Conservation (phyloP, 2,329 filamentous ascomycete genomes). For the Podosphaera leucotricha region DNA sequence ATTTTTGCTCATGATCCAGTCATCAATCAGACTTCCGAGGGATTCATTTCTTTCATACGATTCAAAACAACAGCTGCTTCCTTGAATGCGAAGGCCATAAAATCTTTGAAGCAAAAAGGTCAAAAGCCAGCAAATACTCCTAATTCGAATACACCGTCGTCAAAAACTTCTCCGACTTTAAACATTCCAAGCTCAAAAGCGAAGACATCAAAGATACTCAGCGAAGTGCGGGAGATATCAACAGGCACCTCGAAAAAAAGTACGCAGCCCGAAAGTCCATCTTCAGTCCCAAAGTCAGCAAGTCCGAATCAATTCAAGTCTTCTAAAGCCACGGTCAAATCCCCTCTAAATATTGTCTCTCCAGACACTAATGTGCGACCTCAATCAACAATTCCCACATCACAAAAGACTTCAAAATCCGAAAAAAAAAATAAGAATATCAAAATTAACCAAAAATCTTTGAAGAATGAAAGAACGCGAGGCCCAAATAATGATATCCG, state of each 20-base stretch:
- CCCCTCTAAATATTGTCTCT: neutral
- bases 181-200: neutral
- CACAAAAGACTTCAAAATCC: neutral
- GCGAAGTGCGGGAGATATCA: neutral
- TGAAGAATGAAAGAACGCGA: neutral
- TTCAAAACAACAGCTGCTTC: slow-evolving; percentile 1
- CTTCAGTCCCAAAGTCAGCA: neutral
- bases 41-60: neutral
- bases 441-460: neutral
- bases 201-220: neutral
- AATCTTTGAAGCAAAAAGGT: neutral
- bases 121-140: neutral
- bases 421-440: neutral
- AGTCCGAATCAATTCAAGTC: neutral
- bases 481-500: neutral
- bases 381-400: neutral
- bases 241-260: neutral
- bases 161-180: neutral
- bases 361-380: neutral
- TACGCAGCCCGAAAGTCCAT: neutral
- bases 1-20: neutral
- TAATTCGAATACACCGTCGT: neutral
- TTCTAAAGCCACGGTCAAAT: neutral
- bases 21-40: neutral
- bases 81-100: neutral